Evolutionary conservation across 768 basidiomycete species (phyloP).

Genomic region (Leccinum olivaceopallidum): DNA sequence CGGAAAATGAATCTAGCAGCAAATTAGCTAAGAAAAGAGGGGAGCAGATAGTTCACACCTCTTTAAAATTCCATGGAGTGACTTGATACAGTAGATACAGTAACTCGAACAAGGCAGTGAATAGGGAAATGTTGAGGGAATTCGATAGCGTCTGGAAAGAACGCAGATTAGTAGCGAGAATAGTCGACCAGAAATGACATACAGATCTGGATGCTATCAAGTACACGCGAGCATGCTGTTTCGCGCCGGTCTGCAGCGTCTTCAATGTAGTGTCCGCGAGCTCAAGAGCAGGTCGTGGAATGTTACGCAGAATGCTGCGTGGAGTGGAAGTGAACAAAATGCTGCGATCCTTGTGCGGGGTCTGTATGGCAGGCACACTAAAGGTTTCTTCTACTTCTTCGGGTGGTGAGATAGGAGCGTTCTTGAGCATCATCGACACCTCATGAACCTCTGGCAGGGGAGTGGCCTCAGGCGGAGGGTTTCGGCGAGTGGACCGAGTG

Average conservation of each 20-base stretch:
- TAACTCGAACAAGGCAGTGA: conserved; percentile 56
- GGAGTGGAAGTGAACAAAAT: conserved; percentile 26
- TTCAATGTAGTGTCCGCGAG: conserved; percentile 24
- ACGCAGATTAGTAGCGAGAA: background rate
- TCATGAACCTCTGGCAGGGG: conserved; percentile 51
- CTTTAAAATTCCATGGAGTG: conserved; percentile 52
- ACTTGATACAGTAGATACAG: conserved; percentile 51
- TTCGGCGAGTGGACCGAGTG: conserved; percentile 25
- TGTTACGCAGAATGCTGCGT: conserved; percentile 26
- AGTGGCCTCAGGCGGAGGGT: conserved; percentile 39
- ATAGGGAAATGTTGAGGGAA: conserved; percentile 58
- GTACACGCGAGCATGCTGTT: conserved; percentile 20
- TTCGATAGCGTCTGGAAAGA: conserved; percentile 58
- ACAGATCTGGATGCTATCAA: conserved; percentile 31
- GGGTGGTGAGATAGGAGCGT: conserved; percentile 41
- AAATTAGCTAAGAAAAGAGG: conserved; percentile 3
- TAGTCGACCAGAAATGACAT: conserved; percentile 5
- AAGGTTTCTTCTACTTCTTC: conserved; percentile 17
- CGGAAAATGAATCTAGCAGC: conserved; percentile 18
- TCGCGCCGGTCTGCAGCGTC: conserved; percentile 20
- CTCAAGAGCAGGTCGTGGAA: conserved; percentile 23
- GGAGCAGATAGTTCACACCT: conserved; percentile 33
- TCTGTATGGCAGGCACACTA: conserved; percentile 1
- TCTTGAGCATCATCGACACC: conserved; percentile 54
- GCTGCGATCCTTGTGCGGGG: conserved; percentile 21